phyloP scores from a whole-genome alignment of 192 early-diverging fungal genomes.

The Coemansia sp. region DNA sequence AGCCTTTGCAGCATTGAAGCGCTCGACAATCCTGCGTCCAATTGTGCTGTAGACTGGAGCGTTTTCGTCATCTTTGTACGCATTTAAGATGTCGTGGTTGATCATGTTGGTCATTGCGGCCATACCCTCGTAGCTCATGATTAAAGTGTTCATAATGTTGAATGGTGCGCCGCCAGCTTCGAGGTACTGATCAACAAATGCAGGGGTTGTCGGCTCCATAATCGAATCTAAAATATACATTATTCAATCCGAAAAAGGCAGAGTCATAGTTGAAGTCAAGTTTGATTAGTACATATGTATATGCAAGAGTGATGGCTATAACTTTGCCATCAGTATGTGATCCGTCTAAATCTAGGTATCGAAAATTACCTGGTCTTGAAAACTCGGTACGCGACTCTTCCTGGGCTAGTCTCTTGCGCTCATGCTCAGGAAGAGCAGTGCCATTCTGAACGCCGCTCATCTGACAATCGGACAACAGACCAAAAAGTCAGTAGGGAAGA shows the following conservation, averaged over 20 bases:
- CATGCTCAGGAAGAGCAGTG: constrained; percentile 15
- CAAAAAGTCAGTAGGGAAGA: constrained; percentile 1
- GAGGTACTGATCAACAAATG: constrained; percentile 38
- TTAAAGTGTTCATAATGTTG: constrained; percentile 41
- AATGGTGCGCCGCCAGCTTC: constrained; percentile 46
- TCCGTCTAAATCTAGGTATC: neutral
- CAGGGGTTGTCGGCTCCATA: constrained; percentile 43
- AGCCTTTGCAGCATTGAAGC: constrained; percentile 58
- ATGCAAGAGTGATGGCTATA: too few relatives aligned
- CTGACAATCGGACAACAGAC: neutral
- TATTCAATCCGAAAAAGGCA: neutral
- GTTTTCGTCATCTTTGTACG: constrained; percentile 7
- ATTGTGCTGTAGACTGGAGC: constrained; percentile 43
- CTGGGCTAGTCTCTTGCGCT: constrained; percentile 27
- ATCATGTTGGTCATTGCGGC: constrained; percentile 47
- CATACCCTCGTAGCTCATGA: constrained; percentile 41
- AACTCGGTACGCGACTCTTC: constrained; percentile 41
- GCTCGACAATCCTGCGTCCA: constrained; percentile 57
- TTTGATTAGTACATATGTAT: neutral
- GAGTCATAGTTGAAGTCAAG: neutral
- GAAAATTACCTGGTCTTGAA: constrained; percentile 42
- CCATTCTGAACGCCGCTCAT: constrained; percentile 2
- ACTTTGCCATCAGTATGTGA: neutral
- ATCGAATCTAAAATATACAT: constrained; percentile 32
- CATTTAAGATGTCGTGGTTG: constrained; percentile 12